These are phyloP conservation scores for Thalassiosira oceanica DNA, from an alignment of 352 stramenopile genomes.

Conservation along the genomic window DNA sequence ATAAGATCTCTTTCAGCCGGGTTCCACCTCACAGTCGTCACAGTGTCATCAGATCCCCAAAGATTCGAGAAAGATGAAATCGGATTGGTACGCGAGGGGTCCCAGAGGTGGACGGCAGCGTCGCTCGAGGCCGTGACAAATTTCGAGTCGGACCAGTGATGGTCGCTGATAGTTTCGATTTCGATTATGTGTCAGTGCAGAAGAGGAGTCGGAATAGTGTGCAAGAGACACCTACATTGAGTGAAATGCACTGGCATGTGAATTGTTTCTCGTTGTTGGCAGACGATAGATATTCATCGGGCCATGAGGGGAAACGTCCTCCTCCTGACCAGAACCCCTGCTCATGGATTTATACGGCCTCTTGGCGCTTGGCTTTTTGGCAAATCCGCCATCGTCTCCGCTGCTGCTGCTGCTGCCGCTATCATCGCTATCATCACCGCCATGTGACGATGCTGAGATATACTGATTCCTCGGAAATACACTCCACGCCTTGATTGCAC, in stretches of 20 bases:
- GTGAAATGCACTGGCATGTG: constrained; percentile 78
- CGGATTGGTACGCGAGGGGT: constrained; percentile 88
- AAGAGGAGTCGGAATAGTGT: too few relatives aligned
- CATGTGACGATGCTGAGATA: constrained; percentile 4
- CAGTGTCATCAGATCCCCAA: constrained; percentile 90
- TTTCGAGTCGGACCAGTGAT: constrained; percentile 92
- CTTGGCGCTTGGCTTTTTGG: constrained; percentile 18
- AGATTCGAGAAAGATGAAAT: constrained; percentile 86
- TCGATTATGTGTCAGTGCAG: too few relatives aligned
- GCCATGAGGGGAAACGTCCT: constrained; percentile 65
- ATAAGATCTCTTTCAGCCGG: constrained; percentile 93
- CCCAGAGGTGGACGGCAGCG: constrained; percentile 93
- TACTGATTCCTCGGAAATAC: constrained; percentile 39
- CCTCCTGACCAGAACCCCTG: constrained; percentile 16
- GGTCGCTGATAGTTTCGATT: too few relatives aligned
- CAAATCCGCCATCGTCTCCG: constrained; percentile 43
- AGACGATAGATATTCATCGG: constrained; percentile 56
- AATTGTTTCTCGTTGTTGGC: constrained; percentile 6
- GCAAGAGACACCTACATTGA: too few relatives aligned
- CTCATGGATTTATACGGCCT: constrained; percentile 7
- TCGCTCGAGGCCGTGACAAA: constrained; percentile 87
- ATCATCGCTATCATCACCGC: constrained; percentile 6
- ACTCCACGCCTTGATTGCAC: constrained; percentile 57
- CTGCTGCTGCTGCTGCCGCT: background rate
- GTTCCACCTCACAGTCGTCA: constrained; percentile 93